A percentile compares a stretch with the other conserved stretches of the same genome.
These are phyloP conservation scores for Xylaria scruposa DNA, from an alignment of 495 filamentous ascomycete genomes.

Conservation along the genomic window DNA sequence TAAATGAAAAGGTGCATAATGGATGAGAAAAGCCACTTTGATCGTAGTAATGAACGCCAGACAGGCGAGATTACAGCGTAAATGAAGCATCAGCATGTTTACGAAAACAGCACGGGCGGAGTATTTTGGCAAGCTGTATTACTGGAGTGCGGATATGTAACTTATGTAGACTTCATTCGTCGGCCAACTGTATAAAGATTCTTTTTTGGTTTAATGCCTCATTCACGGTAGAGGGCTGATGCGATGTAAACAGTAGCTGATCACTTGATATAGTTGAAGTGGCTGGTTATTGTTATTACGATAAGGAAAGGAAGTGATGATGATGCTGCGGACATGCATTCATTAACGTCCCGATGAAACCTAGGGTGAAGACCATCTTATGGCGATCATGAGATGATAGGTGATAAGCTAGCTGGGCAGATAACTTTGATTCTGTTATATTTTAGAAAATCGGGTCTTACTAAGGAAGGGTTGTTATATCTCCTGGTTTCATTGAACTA, in stretches of 20 bases:
- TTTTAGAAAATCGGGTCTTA: not conserved
- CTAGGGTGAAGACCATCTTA: not conserved
- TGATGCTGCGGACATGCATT: not conserved
- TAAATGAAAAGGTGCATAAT: conserved; percentile 47
- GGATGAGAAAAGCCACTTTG: not conserved
- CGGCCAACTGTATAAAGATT: conserved; percentile 39
- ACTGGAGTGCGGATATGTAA: conserved; percentile 35
- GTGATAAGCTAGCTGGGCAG: not conserved
- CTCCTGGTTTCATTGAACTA: not conserved
- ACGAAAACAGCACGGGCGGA: conserved; percentile 25
- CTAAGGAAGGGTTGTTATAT: not conserved
- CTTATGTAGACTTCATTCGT: conserved; percentile 33
- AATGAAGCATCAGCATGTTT: conserved; percentile 22
- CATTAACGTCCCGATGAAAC: too few species aligned
- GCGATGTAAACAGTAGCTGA: not conserved
- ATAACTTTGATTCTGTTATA: not conserved
- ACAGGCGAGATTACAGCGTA: not conserved
- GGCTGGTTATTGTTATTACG: not conserved
- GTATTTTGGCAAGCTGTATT: conserved; percentile 21
- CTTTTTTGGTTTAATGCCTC: conserved; percentile 1
- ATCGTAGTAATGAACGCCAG: conserved; percentile 6
- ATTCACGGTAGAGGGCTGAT: not conserved
- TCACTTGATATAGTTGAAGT: not conserved
- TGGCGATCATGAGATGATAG: not conserved
- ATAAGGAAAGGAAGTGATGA: not conserved